phyloP scores from a whole-genome alignment of 306 rosid genomes.

The Begonia peltatifolia region DNA sequence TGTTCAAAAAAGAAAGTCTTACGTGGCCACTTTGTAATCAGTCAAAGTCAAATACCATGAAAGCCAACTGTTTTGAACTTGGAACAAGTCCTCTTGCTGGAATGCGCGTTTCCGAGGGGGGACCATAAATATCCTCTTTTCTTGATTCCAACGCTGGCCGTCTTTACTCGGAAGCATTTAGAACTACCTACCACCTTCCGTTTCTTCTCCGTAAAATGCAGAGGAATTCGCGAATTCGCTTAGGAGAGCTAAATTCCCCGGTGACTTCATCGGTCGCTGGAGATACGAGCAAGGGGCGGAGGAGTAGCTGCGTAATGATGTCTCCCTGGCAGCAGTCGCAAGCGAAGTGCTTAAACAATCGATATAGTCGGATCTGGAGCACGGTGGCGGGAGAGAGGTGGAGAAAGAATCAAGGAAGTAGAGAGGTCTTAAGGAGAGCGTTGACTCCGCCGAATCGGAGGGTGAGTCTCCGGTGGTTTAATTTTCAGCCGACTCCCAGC shows the following conservation, averaged over 20 bases:
- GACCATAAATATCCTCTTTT: too few species aligned
- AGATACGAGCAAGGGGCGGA: constrained; percentile 8
- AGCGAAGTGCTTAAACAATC: constrained; percentile 26
- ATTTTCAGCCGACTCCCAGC: constrained; percentile 79
- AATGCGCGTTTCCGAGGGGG: too few species aligned
- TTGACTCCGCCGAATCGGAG: constrained; percentile 42
- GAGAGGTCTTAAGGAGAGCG: constrained; percentile 68
- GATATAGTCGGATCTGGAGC: constrained; percentile 42
- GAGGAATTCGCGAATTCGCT: constrained; percentile 7
- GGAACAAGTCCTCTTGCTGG: too few species aligned
- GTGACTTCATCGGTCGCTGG: constrained; percentile 8
- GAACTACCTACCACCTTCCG: too few species aligned
- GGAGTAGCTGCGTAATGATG: constrained; percentile 5
- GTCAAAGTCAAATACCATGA: too few species aligned
- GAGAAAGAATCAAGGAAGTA: constrained; percentile 35
- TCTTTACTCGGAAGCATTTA: too few species aligned
- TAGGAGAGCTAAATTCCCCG: constrained; percentile 8
- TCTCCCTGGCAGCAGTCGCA: constrained; percentile 16
- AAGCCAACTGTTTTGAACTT: too few species aligned
- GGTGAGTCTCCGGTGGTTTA: constrained; percentile 57
- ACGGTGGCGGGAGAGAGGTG: constrained; percentile 24
- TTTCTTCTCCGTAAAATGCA: constrained; percentile 20
- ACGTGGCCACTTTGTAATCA: too few species aligned
- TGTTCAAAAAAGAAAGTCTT: too few species aligned
- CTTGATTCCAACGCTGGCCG: too few species aligned